Conservation (phyloP, 805 yeast genomes). For the Cyberlindnera americana region DNA sequence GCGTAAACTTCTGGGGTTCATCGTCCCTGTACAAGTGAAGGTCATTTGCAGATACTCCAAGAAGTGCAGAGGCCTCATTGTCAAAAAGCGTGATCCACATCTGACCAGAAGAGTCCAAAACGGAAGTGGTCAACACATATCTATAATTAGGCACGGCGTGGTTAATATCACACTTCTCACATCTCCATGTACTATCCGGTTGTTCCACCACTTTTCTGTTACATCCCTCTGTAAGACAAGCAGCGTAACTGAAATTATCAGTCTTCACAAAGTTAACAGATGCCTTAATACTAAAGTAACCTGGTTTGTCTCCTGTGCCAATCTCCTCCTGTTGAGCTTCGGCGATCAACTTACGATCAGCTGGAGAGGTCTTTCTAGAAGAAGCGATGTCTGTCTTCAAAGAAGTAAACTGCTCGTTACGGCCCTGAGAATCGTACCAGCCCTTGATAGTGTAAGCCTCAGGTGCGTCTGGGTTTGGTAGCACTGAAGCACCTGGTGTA, state of each 20-base stretch:
- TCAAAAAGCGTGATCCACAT: conserved; percentile 87
- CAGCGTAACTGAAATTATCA: conserved; percentile 84
- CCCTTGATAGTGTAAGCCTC: conserved; percentile 89
- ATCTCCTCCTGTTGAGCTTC: conserved; percentile 64
- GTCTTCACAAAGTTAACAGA: conserved; percentile 66
- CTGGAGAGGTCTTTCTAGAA: conserved; percentile 38
- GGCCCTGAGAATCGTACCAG: conserved; percentile 88
- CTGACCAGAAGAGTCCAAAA: conserved; percentile 80
- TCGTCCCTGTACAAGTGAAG: conserved; percentile 46
- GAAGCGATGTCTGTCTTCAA: conserved; percentile 49
- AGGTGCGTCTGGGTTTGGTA: conserved; percentile 81
- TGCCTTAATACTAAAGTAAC: conserved; percentile 73
- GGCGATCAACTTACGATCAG: conserved; percentile 60
- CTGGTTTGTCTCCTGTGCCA: conserved; percentile 76
- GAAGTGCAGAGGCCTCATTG: conserved; percentile 67
- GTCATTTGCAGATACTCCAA: conserved; percentile 62
- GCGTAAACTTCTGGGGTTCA: conserved; percentile 43
- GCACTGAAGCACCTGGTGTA: conserved; percentile 71
- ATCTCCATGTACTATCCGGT: conserved; percentile 78
- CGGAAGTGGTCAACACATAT: conserved; percentile 70
- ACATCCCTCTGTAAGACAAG: conserved; percentile 76
- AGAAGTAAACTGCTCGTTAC: conserved; percentile 54
- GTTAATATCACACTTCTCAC: conserved; percentile 82
- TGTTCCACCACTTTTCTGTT: conserved; percentile 79
- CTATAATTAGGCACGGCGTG: conserved; percentile 71